These are phyloP conservation scores for Lepidopterella palustris DNA, from an alignment of 495 filamentous ascomycete genomes.

Conservation along the genomic window DNA sequence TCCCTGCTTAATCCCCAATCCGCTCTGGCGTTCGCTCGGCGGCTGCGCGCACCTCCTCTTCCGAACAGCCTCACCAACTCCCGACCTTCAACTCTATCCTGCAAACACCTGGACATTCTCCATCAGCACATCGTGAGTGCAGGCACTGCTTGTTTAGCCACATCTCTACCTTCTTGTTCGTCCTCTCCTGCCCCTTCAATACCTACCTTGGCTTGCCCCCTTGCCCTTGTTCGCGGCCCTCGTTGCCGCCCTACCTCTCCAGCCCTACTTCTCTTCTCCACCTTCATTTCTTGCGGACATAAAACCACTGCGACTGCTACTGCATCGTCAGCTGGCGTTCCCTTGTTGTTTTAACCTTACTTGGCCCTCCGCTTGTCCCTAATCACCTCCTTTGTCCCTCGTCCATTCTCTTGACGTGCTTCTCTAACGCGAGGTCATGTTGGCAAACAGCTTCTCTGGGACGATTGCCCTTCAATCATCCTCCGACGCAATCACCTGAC, in stretches of 20 bases:
- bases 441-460: conserved; percentile 32
- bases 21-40: conserved; percentile 7
- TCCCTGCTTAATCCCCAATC: not conserved
- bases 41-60: not conserved
- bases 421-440: conserved; percentile 31
- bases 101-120: conserved; percentile 2
- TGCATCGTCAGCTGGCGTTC: conserved; percentile 15
- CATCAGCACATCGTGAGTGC: conserved; percentile 30
- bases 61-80: conserved; percentile 2
- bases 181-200: not conserved
- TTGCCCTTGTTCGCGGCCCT: conserved; percentile 23
- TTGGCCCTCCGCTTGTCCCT: conserved; percentile 6
- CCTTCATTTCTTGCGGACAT: conserved; percentile 19
- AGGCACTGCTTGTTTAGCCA: conserved; percentile 2
- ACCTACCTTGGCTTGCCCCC: conserved; percentile 11
- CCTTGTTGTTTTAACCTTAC: conserved; percentile 12
- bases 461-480: conserved; percentile 24
- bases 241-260: conserved; percentile 17
- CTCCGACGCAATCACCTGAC: conserved; percentile 13
- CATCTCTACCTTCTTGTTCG: conserved; percentile 12
- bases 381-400: conserved; percentile 11
- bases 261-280: conserved; percentile 16
- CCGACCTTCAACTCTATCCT: not conserved
- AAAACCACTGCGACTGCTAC: conserved; percentile 16
- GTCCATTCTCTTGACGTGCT: conserved; percentile 17